Conservation (phyloP, 2,329 filamentous ascomycete species). For the Botryotinia calthae region DNA sequence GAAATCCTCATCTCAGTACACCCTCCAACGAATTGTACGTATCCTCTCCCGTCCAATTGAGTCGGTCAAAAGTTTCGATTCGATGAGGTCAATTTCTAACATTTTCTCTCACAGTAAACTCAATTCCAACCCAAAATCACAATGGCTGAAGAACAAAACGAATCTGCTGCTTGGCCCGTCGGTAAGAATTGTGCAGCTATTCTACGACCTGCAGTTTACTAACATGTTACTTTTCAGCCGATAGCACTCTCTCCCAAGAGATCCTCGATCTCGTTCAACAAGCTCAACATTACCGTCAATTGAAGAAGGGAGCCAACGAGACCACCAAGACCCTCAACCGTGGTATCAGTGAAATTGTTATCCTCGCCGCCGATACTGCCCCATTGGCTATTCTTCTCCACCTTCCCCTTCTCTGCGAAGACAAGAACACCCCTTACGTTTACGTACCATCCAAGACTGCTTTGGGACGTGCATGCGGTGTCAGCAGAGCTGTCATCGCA, state of each 20-base stretch:
- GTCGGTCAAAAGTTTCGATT: neutral
- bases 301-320: conserved; percentile 89
- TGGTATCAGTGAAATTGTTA: conserved; percentile 83
- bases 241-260: conserved; percentile 72
- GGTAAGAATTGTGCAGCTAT: conserved; percentile 32
- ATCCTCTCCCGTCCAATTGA: neutral
- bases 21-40: conserved; percentile 20
- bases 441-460: conserved; percentile 77
- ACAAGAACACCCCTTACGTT: conserved; percentile 73
- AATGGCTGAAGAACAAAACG: conserved; percentile 40
- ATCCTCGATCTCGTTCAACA: conserved; percentile 75
- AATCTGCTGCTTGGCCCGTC: conserved; percentile 34
- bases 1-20: conserved; percentile 3
- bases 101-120: conserved; percentile 10
- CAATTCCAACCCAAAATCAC: conserved; percentile 22
- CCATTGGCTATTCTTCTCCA: conserved; percentile 87
- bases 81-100: neutral
- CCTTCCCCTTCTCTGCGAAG: conserved; percentile 83
- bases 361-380: conserved; percentile 84
- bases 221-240: conserved; percentile 59
- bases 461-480: conserved; percentile 85
- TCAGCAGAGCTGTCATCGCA: conserved; percentile 82
- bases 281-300: conserved; percentile 60
- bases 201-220: conserved; percentile 44
- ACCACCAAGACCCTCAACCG: conserved; percentile 87